Evolutionary conservation across 768 basidiomycete species (phyloP), one percentile per base, ranked within the genome.

Genomic region (Terana coerulea): DNA sequence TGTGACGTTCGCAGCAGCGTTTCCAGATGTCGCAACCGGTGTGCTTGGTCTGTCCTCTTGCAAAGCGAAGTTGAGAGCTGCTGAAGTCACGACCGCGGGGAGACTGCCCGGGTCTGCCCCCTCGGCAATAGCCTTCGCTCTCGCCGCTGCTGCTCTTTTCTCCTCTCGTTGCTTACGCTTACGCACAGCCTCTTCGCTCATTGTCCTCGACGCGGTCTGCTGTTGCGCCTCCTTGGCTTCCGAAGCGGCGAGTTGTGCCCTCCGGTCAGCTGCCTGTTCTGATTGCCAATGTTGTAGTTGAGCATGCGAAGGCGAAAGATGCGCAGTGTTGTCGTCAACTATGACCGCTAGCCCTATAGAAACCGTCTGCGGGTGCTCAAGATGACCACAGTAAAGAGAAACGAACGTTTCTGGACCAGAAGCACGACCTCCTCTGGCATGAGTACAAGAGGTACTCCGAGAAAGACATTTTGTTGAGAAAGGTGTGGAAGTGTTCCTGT

Each of bases 401-500:
- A 45, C 76, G 46, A 53, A 92, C 97, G 81, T 54, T 88, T 88
- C 58, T 86, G 78, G 12, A 98, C 80, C 5, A 98, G 81, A 28
- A 95, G 75, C 10, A 90, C 91, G 8, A 86, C 91, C 64, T 98
- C 97, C 67, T 99, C 97, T 0, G 92, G 91, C 69, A 91, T 80
- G 1, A 98, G 73, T 7, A 90, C 72, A 5, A 97, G 73, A 1
- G 97, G 97, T n/a, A 93, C 71, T 6, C 97, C 97, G 29, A 99
- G 75, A 64, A 99, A 99, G 2, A 88, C 81, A 72, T 99, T 99
- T 69, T 99, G 97, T 61, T 98, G 95, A 1, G 93, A 85, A 1
- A 98, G 76, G 64, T 94, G 92, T 2, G 97, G 95, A 12, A 99
- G 80, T 1, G 97, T 98, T 0, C 97, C 97, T 0, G 83, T 78